A percentile compares a stretch with the other conserved stretches of the same genome.
Conservation (phyloP, 805 yeast species). For the Monosporozyma solicola region DNA sequence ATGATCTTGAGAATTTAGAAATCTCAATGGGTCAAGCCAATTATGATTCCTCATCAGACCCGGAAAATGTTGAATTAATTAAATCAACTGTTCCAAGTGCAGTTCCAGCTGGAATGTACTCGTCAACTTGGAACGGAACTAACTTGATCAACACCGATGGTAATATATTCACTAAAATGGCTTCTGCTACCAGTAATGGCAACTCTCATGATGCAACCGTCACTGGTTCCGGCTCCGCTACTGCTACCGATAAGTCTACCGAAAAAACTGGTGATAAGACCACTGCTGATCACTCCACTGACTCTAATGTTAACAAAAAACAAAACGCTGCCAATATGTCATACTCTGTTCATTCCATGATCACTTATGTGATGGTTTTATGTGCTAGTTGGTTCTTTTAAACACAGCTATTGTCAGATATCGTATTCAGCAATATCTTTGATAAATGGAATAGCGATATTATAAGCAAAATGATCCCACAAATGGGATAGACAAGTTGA, state of each 20-base stretch:
- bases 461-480: too few species aligned
- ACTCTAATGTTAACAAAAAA: not conserved
- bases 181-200: not conserved
- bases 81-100: constrained; percentile 41
- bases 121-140: constrained; percentile 32
- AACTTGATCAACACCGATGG: constrained; percentile 16
- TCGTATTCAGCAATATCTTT: too few species aligned
- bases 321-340: not conserved
- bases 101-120: constrained; percentile 35
- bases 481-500: too few species aligned
- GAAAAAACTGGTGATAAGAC: not conserved
- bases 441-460: too few species aligned
- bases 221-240: not conserved
- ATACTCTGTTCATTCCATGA: not conserved
- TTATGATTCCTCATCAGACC: constrained; percentile 16
- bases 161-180: constrained; percentile 14
- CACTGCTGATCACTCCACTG: not conserved
- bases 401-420: too few species aligned
- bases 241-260: not conserved
- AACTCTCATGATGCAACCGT: constrained; percentile 12
- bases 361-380: not conserved
- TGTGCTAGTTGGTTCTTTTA: not conserved
- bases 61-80: constrained; percentile 41
- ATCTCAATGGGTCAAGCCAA: constrained; percentile 41
- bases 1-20: constrained; percentile 40